These are phyloP conservation scores for Scleroderma citrinum DNA, from an alignment of 768 basidiomycete species.

Conservation along the genomic window DNA sequence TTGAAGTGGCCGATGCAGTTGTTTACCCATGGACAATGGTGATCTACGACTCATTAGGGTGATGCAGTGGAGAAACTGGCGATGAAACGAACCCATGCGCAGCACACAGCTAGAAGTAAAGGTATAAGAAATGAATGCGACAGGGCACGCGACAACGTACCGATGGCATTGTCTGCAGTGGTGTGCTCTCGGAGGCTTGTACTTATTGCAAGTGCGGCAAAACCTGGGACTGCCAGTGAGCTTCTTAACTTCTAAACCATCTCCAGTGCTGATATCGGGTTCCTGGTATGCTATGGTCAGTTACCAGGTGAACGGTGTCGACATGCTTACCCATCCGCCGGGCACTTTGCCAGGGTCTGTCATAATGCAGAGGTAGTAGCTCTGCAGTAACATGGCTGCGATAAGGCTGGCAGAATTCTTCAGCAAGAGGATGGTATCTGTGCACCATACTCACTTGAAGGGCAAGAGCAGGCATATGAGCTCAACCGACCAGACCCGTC, in stretches of 20 bases:
- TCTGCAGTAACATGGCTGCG: constrained; percentile 76
- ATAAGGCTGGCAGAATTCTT: constrained; percentile 45
- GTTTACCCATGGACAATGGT: constrained; percentile 90
- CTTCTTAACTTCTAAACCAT: constrained; percentile 88
- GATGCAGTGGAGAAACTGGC: background rate
- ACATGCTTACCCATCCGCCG: constrained; percentile 56
- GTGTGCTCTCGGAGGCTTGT: constrained; percentile 87
- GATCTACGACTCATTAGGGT: constrained; percentile 44
- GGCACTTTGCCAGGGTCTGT: constrained; percentile 89
- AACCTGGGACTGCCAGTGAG: constrained; percentile 76
- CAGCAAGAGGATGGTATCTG: too few relatives aligned
- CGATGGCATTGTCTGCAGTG: constrained; percentile 87
- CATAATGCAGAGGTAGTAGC: constrained; percentile 77
- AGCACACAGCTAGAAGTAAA: constrained; percentile 59
- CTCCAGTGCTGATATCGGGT: constrained; percentile 60
- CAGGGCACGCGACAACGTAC: constrained; percentile 34
- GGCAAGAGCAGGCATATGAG: constrained; percentile 73
- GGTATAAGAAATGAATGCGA: constrained; percentile 2
- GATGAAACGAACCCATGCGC: constrained; percentile 66
- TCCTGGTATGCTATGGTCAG: constrained; percentile 40
- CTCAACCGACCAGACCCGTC: constrained; percentile 63
- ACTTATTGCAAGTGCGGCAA: constrained; percentile 80
- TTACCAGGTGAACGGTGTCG: background rate
- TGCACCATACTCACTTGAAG: constrained; percentile 81
- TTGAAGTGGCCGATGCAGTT: constrained; percentile 94